A percentile compares a stretch with the other conserved stretches of the same genome.
Evolutionary conservation across 495 filamentous ascomycete genomes (phyloP).

Genomic region (Aspergillus hancockii): DNA sequence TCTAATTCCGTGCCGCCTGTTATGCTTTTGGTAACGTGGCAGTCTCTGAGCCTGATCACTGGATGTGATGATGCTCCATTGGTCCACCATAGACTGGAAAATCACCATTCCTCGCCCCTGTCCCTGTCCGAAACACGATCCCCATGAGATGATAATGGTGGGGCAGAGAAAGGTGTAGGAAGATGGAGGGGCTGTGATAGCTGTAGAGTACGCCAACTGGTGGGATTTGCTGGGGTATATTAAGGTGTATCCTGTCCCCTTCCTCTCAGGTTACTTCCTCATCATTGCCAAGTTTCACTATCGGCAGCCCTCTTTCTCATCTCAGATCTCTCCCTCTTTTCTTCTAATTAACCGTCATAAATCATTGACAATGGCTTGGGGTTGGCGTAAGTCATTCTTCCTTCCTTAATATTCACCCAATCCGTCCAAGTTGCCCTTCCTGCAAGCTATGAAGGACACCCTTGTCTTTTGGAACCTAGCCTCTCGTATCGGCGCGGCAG

Average conservation of each 20-base stretch:
- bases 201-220: conserved; percentile 9
- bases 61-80: conserved; percentile 8
- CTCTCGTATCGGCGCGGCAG: not conserved
- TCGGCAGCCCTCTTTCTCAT: conserved; percentile 2
- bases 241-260: conserved; percentile 1
- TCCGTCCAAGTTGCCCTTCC: not conserved
- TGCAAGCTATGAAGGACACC: not conserved
- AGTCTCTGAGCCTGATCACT: conserved; percentile 6
- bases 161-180: conserved; percentile 5
- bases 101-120: not conserved
- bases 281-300: not conserved
- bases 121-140: conserved; percentile 1
- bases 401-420: not conserved
- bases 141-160: conserved; percentile 9
- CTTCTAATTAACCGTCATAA: conserved; percentile 15
- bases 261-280: conserved; percentile 4
- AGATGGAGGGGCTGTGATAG: conserved; percentile 14
- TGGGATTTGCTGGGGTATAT: not conserved
- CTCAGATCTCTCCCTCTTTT: conserved; percentile 7
- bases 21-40: conserved; percentile 10
- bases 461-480: not conserved
- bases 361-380: conserved; percentile 37
- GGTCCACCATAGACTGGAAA: conserved; percentile 7
- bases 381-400: conserved; percentile 34
- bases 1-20: not conserved